A percentile compares a stretch with the other conserved stretches of the same genome.
Conservation (phyloP, 2,329 filamentous ascomycete species). For the Penicillium glabrum region DNA sequence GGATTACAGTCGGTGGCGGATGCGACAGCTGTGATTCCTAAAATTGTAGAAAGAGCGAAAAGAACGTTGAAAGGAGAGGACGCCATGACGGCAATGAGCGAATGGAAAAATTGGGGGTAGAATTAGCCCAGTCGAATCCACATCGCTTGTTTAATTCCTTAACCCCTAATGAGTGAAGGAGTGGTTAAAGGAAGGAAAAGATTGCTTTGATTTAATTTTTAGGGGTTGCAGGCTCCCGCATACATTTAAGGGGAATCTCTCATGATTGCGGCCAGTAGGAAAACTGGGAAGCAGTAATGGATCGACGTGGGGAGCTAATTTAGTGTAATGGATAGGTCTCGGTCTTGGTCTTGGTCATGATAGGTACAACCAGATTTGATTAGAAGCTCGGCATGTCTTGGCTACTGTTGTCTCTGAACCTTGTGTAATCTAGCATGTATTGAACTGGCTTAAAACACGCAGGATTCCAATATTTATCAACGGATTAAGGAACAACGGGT, state of each 20-base stretch:
- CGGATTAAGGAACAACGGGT: neutral
- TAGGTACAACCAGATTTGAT: neutral
- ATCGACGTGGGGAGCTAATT: neutral
- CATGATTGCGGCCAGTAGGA: neutral
- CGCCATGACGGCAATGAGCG: neutral
- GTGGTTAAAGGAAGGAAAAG: neutral
- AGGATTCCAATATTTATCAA: neutral
- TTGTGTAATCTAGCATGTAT: neutral
- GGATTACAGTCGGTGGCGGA: conserved; percentile 71
- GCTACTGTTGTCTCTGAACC: neutral
- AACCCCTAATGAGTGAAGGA: neutral
- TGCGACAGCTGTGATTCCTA: neutral
- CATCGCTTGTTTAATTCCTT: neutral
- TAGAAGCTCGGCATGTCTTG: neutral
- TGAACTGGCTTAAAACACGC: neutral
- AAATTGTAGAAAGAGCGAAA: neutral
- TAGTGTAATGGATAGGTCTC: neutral
- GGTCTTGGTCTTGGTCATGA: neutral
- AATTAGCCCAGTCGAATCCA: neutral
- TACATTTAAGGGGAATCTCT: neutral
- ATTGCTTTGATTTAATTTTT: neutral
- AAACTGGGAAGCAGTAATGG: neutral
- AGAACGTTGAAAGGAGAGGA: neutral
- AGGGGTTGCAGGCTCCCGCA: neutral
- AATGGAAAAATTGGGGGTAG: neutral